Base-by-base conservation (phyloP, 768 basidiomycete genomes). In the Amyloporia xantha region DNA sequence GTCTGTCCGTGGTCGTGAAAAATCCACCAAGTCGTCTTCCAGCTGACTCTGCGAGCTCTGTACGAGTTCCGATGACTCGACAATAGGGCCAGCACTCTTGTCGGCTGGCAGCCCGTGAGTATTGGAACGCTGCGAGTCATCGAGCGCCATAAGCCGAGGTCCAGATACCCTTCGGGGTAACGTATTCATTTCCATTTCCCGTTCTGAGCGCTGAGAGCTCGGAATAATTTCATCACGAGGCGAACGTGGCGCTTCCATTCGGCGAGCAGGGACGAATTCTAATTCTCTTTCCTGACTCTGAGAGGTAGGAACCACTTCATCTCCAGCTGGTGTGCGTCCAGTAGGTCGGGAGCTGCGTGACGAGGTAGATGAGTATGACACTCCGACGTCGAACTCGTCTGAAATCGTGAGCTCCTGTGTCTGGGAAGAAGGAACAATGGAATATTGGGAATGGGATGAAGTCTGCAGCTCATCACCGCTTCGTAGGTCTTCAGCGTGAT, bases 261-360 rank as follows among this genome's bases (percentile, higher is more conserved):
- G n/a, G 15, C 24, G 24, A 25, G 15, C 19, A 56, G 30, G 12
- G 26, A 19, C 21, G n/a, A n/a, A n/a, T n/a, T n/a, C n/a, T n/a
- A 59, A 21, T 12, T 59, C 59, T 13, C 35, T 27, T 36, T 59
- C 59, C 19, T 53, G 30, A 35, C 47, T 52, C 33, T 59, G 59
- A 2, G 59, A 59, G 28, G 44, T 57, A 7, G 55, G 52, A 3
- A 59, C 48, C 24, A 59, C 27, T 2, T 55, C 23, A 40, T 42
- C 15, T 33, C 30, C 30, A 33, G 7, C 30, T n/a, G n/a, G n/a
- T n/a, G 30, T 15, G 30, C 9, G 7, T 15, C 7, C 7, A 33
- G 30, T 7, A 33, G 30, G 15, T 33, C 7, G 30, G 15, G 15
- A 7, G 30, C 7, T 33, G 30, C 30, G 30, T 15, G 30, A 33